Base-by-base conservation (phyloP, 2,329 filamentous ascomycete genomes). In the Pseudogymnoascus sp. region DNA sequence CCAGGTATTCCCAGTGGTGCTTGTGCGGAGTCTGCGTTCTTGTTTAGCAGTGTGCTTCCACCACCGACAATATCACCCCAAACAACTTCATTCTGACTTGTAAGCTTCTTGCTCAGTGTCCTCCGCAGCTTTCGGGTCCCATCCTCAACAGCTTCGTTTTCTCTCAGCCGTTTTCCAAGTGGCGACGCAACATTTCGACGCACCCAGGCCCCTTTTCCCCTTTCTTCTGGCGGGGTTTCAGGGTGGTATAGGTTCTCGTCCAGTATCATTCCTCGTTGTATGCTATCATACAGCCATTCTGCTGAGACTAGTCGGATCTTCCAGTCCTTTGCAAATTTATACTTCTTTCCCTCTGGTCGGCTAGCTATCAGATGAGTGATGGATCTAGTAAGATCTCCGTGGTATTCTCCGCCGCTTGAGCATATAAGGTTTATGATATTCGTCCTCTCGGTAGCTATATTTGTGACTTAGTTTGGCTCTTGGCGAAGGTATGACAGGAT, bases 291-390 rank as follows among this genome's bases (percentile, higher is more conserved):
- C 38, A 97, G 82, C 95, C 95, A 99, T 72, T 92, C 87, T 35
- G 90, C 74, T 1, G 89, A 87, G 24, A 99, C 91, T 24, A 92
- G 85, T 61, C 85, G 85, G 68, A 96, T 84, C 53, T 82, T 81
- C 93, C 95, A 99, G 69, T 82, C 82, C 68, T 84, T 86, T n/a
- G 93, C 95, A 63, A 91, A 91, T 63, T 85, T 84, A 74, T 96
- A 99, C 75, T 99, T 99, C 65, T 91, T 90, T 21, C 95, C 93
- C 67, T 90, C 84, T 7, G 93, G 86, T 61, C 83, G 84, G 66
- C 84, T 83, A 33, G 91, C 91, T 67, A 99, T 88, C 14, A 99
- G 82, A 75, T 99, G 95, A 1, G 92, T 96, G 67, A 96, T 90
- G 62, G 80, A 81, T 71, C 87, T 91, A 8, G 92, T 96, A 62